Conservation (phyloP, 75 land plant genomes). For the Pinus tabuliformis region DNA sequence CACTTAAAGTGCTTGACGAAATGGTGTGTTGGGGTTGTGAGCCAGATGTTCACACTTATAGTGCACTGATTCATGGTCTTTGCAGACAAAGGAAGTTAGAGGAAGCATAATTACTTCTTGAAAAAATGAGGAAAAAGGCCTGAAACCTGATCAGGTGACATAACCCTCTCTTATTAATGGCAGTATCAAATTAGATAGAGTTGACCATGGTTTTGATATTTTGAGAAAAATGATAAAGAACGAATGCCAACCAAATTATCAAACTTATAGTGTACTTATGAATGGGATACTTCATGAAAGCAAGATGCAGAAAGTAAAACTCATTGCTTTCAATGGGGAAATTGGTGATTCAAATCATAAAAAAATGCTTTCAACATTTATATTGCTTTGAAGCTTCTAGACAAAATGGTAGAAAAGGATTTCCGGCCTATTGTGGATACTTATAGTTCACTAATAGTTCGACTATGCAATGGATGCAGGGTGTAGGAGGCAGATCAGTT, state of each 20-base stretch:
- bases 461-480: constrained; percentile 46
- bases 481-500: constrained; percentile 31
- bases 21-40: constrained; percentile 32
- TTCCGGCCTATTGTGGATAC: constrained; percentile 34
- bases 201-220: constrained; percentile 47
- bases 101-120: constrained; percentile 43
- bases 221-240: constrained; percentile 32
- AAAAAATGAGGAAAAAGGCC: constrained; percentile 30
- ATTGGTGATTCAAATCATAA: background rate
- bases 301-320: constrained; percentile 14
- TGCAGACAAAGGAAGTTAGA: constrained; percentile 39
- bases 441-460: constrained; percentile 48
- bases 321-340: background rate
- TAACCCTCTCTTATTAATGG: constrained; percentile 68
- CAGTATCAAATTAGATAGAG: constrained; percentile 26
- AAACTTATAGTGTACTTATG: constrained; percentile 43
- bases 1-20: constrained; percentile 26
- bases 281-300: constrained; percentile 35
- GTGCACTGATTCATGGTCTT: constrained; percentile 36
- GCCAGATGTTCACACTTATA: constrained; percentile 48
- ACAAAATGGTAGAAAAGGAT: constrained; percentile 32
- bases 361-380: constrained; percentile 22
- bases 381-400: constrained; percentile 34
- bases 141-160: constrained; percentile 47
- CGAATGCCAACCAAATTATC: constrained; percentile 48